Conservation (phyloP, 2,329 filamentous ascomycete species). For the Ophiostoma novo-ulmi region DNA sequence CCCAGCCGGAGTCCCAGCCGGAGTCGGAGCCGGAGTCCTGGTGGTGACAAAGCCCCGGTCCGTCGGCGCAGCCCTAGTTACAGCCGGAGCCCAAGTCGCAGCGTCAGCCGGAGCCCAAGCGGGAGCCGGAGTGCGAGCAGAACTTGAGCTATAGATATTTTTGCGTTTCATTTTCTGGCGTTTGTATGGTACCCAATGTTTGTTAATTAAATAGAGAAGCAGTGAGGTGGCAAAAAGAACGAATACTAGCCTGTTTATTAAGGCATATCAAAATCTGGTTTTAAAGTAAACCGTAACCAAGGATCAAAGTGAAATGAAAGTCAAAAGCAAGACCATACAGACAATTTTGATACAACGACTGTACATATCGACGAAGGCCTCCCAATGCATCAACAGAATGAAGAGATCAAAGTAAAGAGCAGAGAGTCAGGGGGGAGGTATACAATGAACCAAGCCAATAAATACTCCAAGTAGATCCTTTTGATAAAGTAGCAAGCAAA, state of each 20-base stretch:
- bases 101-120: constrained; percentile 17
- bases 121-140: neutral
- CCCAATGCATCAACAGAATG: neutral
- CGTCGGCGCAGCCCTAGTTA: constrained; percentile 3
- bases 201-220: neutral
- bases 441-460: neutral
- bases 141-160: neutral
- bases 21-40: constrained; percentile 17
- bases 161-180: neutral
- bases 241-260: neutral
- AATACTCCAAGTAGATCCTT: constrained; percentile 6
- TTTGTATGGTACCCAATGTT: neutral
- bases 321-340: neutral
- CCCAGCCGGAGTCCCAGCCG: neutral
- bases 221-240: neutral
- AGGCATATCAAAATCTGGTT: neutral
- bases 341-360: neutral
- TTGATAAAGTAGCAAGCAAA: neutral
- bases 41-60: constrained; percentile 11
- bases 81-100: constrained; percentile 17
- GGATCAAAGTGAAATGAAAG: neutral
- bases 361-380: neutral
- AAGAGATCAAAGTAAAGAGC: neutral
- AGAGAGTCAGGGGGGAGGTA: neutral
- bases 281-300: neutral